Evolutionary conservation across 2,329 filamentous ascomycete species (phyloP).

Genomic region (Botryotinia convoluta): DNA sequence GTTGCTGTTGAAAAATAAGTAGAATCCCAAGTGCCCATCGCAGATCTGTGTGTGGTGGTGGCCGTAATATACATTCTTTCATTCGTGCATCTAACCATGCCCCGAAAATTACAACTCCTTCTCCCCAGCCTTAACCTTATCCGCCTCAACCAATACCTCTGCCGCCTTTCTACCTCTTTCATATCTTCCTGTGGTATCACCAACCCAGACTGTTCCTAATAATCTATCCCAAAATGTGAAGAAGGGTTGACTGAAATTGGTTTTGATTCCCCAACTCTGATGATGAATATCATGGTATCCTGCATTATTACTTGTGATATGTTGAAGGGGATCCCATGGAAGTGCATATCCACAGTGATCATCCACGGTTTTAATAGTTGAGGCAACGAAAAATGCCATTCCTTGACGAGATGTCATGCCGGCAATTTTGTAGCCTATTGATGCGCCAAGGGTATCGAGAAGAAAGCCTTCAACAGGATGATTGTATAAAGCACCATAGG

Average conservation of each 20-base stretch:
- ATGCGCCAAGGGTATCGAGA: constrained; percentile 85
- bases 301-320: constrained; percentile 90
- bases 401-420: constrained; percentile 82
- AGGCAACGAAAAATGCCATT: constrained; percentile 85
- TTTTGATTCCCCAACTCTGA: constrained; percentile 98
- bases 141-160: constrained; percentile 33
- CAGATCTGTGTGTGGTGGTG: not conserved
- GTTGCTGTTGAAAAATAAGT: not conserved
- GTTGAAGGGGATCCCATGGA: constrained; percentile 91
- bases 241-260: constrained; percentile 86
- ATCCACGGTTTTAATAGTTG: constrained; percentile 93
- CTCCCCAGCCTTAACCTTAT: constrained; percentile 23
- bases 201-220: constrained; percentile 59
- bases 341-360: constrained; percentile 97
- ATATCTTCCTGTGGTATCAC: constrained; percentile 35
- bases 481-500: constrained; percentile 95
- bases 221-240: constrained; percentile 93
- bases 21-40: not conserved
- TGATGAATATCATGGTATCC: constrained; percentile 98
- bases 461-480: constrained; percentile 93
- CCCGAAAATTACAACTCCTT: constrained; percentile 4
- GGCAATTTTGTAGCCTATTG: constrained; percentile 76
- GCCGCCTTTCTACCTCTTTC: constrained; percentile 35
- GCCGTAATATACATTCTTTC: constrained; percentile 16
- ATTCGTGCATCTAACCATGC: not conserved